These are phyloP conservation scores for Kwoniella bestiolae DNA, from an alignment of 768 basidiomycete genomes.

Conservation along the genomic window DNA sequence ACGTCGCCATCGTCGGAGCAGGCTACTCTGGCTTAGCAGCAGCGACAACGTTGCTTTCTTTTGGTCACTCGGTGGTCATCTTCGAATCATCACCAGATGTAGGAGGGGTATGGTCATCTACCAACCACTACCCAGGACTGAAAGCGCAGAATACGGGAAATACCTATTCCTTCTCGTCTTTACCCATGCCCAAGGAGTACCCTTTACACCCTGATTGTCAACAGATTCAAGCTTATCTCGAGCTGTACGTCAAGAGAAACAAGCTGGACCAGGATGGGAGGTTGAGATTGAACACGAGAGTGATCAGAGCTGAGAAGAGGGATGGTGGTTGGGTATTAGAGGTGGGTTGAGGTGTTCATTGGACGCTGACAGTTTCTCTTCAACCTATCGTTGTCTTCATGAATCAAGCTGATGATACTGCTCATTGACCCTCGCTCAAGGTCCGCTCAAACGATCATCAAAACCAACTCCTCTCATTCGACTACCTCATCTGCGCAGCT, in stretches of 20 bases:
- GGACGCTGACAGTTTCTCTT: background rate
- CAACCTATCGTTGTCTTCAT: too few relatives aligned
- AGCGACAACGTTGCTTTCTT: background rate
- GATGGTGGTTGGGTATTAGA: constrained; percentile 1
- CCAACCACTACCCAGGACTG: constrained; percentile 10
- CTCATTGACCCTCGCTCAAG: too few relatives aligned
- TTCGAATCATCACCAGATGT: constrained; percentile 9
- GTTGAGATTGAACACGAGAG: constrained; percentile 9
- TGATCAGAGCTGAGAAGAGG: constrained; percentile 4
- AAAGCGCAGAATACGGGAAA: constrained; percentile 1
- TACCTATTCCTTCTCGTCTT: constrained; percentile 8
- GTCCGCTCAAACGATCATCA: background rate
- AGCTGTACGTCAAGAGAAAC: constrained; percentile 3
- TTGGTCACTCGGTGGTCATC: constrained; percentile 6
- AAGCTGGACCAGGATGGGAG: constrained; percentile 3
- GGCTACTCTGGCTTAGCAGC: constrained; percentile 7
- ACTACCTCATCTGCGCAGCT: constrained; percentile 10
- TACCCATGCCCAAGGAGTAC: constrained; percentile 6
- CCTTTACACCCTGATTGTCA: background rate
- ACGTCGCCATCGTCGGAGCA: constrained; percentile 5
- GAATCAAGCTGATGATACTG: too few relatives aligned
- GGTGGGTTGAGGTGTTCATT: too few relatives aligned
- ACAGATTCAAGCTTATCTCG: constrained; percentile 13
- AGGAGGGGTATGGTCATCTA: constrained; percentile 8
- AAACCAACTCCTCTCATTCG: background rate